Base-by-base conservation (phyloP, 176 grass and related monocot genomes). In the Zoysia pacifica region DNA sequence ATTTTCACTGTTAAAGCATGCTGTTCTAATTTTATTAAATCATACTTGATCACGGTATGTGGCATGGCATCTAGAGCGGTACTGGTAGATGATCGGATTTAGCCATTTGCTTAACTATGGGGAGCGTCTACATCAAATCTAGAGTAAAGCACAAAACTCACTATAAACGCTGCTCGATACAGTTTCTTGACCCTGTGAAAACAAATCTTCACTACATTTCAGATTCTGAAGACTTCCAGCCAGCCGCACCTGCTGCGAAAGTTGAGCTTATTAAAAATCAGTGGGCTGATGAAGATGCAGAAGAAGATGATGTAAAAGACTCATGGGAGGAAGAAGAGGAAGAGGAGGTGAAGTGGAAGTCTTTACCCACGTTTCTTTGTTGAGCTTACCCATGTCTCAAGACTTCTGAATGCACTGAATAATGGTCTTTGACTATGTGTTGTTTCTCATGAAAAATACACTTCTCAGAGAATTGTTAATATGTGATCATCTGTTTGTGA, bases 241-340 rank as follows among this genome's bases (percentile, higher is more conserved):
- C 93, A 7, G 67, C 12, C 1, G 74, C 79, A 11, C 75, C 90
- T 90, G 54, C 43, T 79, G 77, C 76, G 48, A 86, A 88, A 79
- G 71, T 28, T 2, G 85, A 96, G 62, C 82, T 78, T 36, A 56
- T 85, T 55, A 96, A 96, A 70, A 90, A 20, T 70, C 82, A 84
- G 70, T 96, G 93, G 90, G 93, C n/a, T 45, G 90, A 96, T 78
- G 93, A 96, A 90, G 93, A 92, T 86, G 93, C 70, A 39, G 93
- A 96, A 68, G 90, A 90, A 58, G 90, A 96, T 4, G 87, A 96
- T 74, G 82, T 92, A 67, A 96, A 96, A 74, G 93, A 96, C 13
- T 96, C 93, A 13, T 96, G 93, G 93, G 93, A 96, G 90, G 93
- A 96, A 44, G 93, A 96, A 6, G 91, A 90, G 53, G 92, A 89